Evolutionary conservation across 75 land plant species (phyloP), one percentile per base, ranked within the genome.

Genomic region (Selaginella tamariscina): DNA sequence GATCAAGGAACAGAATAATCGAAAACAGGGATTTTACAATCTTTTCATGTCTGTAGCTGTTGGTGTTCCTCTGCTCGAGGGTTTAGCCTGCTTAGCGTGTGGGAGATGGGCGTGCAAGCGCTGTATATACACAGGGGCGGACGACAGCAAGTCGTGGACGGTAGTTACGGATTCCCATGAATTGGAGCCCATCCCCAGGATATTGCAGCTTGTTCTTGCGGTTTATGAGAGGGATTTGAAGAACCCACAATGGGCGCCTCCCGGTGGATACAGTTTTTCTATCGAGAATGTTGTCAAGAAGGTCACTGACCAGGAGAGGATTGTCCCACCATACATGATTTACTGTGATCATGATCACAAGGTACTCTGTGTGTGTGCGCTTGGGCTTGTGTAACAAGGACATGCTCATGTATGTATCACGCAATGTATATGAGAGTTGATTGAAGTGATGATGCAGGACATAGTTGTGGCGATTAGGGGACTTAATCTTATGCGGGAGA

Each of bases 381-480:
- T n/a, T n/a, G n/a, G n/a, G n/a, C n/a, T n/a, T n/a, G n/a, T n/a
- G n/a, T n/a, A n/a, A n/a, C n/a, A n/a, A n/a, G n/a, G n/a, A n/a
- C n/a, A n/a, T n/a, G n/a, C n/a, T n/a, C n/a, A n/a, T n/a, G n/a
- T n/a, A n/a, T n/a, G n/a, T n/a, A n/a, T n/a, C n/a, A n/a, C n/a
- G n/a, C n/a, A n/a, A n/a, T n/a, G n/a, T n/a, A n/a, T n/a, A n/a
- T n/a, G n/a, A n/a, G n/a, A n/a, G n/a, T n/a, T n/a, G n/a, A n/a
- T n/a, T n/a, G n/a, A n/a, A n/a, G n/a, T n/a, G n/a, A n/a, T n/a
- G n/a, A n/a, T n/a, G n/a, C n/a, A n/a, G 20, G 98, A 93, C 69
- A 77, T 93, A 24, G 82, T 86, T 0, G 65, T 93, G 56, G 87
- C 86, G 2, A 65, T 93, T 22, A 77, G 98, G 64, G 98, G 98